These are phyloP conservation scores for Fragaria ananassa DNA, from an alignment of 306 rosid species.

Conservation along the genomic window DNA sequence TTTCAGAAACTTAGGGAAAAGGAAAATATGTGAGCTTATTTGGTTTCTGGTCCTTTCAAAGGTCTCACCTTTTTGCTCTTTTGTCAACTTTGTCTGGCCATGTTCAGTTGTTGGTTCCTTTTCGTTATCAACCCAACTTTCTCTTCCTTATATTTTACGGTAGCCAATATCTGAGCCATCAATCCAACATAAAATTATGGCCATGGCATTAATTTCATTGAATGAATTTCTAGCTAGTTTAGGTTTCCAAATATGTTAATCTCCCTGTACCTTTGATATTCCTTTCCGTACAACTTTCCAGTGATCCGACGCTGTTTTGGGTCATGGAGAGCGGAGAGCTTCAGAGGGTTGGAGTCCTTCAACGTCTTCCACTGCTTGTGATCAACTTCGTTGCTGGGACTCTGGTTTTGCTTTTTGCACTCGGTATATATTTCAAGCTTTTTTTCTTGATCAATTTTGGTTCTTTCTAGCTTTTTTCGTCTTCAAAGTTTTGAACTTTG, in stretches of 20 bases:
- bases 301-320: neutral
- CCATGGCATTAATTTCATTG: neutral
- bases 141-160: conserved; percentile 1
- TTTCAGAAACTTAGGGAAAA: too few relatives aligned
- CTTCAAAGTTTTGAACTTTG: neutral
- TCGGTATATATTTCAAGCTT: conserved; percentile 6
- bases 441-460: neutral
- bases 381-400: conserved; percentile 19
- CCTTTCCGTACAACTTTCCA: neutral
- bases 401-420: conserved; percentile 26
- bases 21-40: neutral
- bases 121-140: neutral
- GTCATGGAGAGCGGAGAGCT: conserved; percentile 22
- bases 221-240: neutral
- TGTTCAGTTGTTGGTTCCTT: neutral
- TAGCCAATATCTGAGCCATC: neutral
- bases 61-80: neutral
- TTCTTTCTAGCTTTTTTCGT: neutral
- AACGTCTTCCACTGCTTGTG: conserved; percentile 23
- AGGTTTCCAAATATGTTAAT: neutral
- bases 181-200: neutral
- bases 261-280: neutral
- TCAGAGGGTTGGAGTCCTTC: conserved; percentile 15
- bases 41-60: neutral
- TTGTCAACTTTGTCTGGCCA: neutral